Evolutionary conservation across 169 alveolate genomes (phyloP).

Genomic region (Cryptosporidium xiaoi): DNA sequence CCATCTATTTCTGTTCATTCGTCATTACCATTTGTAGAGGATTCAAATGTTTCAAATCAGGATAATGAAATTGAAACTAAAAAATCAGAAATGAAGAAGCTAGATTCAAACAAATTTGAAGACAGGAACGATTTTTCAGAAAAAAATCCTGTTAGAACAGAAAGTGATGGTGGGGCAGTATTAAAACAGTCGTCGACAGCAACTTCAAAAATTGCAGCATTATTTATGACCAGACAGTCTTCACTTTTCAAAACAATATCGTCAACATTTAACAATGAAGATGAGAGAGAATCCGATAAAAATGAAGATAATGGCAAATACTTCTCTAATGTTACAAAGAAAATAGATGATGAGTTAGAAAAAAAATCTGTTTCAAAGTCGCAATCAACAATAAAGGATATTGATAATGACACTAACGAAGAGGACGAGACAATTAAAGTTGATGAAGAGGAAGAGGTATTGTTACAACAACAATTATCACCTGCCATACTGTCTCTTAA

Average conservation of each 20-base stretch:
- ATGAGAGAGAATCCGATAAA: constrained; percentile 16
- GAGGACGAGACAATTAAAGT: constrained; percentile 7
- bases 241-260: constrained; percentile 42
- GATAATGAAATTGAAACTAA: constrained; percentile 6
- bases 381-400: constrained; percentile 9
- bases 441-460: constrained; percentile 47
- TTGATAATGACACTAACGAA: not conserved
- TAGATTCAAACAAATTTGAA: not conserved
- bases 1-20: constrained; percentile 63
- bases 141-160: constrained; percentile 39
- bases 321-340: not conserved
- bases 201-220: constrained; percentile 54
- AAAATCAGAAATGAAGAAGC: not conserved
- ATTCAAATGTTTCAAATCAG: constrained; percentile 11
- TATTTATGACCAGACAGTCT: constrained; percentile 62
- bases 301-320: not conserved
- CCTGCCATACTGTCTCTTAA: constrained; percentile 28
- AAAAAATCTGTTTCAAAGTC: not conserved
- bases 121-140: not conserved
- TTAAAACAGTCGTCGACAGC: constrained; percentile 68
- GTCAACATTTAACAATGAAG: constrained; percentile 34
- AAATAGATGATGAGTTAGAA: not conserved
- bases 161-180: constrained; percentile 51
- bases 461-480: constrained; percentile 42
- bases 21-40: constrained; percentile 10